Percentiles rank a stretch among this genome's conserved stretches.
These are phyloP conservation scores for Cyathus striatus DNA, from an alignment of 768 basidiomycete genomes.

Conservation along the genomic window DNA sequence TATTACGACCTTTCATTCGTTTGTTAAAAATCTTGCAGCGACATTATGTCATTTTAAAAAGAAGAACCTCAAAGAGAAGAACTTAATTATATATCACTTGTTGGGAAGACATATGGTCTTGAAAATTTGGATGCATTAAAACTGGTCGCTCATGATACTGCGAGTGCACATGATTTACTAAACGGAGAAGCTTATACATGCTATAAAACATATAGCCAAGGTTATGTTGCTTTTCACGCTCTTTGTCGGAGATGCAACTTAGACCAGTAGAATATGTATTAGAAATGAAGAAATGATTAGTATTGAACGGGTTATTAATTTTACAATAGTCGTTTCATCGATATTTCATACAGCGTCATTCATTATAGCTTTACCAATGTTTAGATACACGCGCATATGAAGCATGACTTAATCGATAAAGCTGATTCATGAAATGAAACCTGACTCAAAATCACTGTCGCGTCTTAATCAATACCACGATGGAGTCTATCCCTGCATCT, in stretches of 20 bases:
- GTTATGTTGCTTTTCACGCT: not conserved
- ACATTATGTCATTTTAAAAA: constrained; percentile 2
- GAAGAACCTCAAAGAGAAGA: not conserved
- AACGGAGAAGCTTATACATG: not conserved
- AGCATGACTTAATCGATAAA: not conserved
- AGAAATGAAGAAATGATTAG: not conserved
- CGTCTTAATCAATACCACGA: too few species aligned
- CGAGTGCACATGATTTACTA: not conserved
- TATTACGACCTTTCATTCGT: not conserved
- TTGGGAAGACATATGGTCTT: not conserved
- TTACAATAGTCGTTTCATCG: not conserved
- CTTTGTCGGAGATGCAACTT: not conserved
- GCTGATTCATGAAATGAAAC: too few species aligned
- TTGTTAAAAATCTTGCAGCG: not conserved
- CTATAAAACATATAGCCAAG: not conserved
- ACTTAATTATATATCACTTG: not conserved
- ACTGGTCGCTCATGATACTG: not conserved
- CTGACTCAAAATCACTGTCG: too few species aligned
- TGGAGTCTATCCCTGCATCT: too few species aligned
- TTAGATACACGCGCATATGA: not conserved
- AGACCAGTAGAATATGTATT: not conserved
- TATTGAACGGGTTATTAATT: too few species aligned
- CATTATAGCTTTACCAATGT: not conserved
- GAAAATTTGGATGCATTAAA: not conserved
- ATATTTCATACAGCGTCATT: not conserved